Conservation (phyloP, 2,329 filamentous ascomycete genomes). For the Plectosphaerella sp. region DNA sequence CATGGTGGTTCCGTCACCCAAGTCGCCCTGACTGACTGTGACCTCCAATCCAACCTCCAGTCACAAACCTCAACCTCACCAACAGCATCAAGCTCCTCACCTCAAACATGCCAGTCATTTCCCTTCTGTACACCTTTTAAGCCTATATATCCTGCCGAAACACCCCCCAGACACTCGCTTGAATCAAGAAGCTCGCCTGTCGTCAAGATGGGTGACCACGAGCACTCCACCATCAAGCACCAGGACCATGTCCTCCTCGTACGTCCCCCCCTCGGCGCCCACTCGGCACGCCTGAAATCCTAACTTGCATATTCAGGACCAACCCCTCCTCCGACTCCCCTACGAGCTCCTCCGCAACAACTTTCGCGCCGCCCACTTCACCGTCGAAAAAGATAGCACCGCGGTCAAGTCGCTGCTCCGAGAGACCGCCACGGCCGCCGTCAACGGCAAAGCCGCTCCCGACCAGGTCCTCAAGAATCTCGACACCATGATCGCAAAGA, state of each 20-base stretch:
- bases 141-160: background rate
- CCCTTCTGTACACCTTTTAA: too few species aligned
- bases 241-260: slow-evolving; percentile 73
- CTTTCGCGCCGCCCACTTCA: slow-evolving; percentile 79
- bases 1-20: too few species aligned
- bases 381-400: slow-evolving; percentile 67
- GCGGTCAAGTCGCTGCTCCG: slow-evolving; percentile 57
- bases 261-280: slow-evolving; percentile 24
- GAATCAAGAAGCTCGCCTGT: background rate
- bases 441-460: slow-evolving; percentile 56
- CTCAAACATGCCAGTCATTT: too few species aligned
- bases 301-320: slow-evolving; percentile 56
- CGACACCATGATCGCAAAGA: slow-evolving; percentile 78
- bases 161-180: background rate
- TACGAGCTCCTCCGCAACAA: slow-evolving; percentile 92
- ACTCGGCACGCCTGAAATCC: background rate
- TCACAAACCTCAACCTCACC: too few species aligned
- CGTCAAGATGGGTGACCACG: slow-evolving; percentile 52
- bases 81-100: too few species aligned
- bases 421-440: slow-evolving; percentile 62
- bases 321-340: slow-evolving; percentile 87
- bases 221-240: slow-evolving; percentile 66
- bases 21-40: too few species aligned
- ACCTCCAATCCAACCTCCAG: too few species aligned
- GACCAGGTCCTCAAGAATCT: slow-evolving; percentile 74